Evolutionary conservation across 1,284 basidiomycete species (phyloP).

Genomic region (Tremellales sp.): DNA sequence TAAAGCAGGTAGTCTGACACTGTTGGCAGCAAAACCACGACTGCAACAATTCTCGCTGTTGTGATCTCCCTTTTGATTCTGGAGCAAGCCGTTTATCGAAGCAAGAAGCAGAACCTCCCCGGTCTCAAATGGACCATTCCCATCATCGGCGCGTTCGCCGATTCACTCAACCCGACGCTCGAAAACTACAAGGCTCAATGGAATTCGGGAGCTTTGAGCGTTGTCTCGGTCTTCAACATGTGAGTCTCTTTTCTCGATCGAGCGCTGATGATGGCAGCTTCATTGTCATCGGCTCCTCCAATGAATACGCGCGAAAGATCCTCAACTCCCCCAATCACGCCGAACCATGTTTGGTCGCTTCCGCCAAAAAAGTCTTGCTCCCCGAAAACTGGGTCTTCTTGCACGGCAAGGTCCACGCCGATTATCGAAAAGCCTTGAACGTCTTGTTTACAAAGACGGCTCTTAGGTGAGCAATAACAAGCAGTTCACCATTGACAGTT

Average conservation of each 20-base stretch:
- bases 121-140: conserved; percentile 89
- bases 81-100: conserved; percentile 73
- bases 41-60: conserved; percentile 41
- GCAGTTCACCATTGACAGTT: conserved; percentile 11
- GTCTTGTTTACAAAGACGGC: conserved; percentile 91
- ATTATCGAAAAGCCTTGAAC: conserved; percentile 90
- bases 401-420: conserved; percentile 87
- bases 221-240: conserved; percentile 94
- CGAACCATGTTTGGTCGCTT: conserved; percentile 90
- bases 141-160: conserved; percentile 86
- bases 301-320: conserved; percentile 85
- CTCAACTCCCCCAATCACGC: conserved; percentile 84
- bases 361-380: conserved; percentile 82
- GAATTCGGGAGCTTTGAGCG: conserved; percentile 77
- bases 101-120: conserved; percentile 81
- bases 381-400: conserved; percentile 98
- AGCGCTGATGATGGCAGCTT: no score
- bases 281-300: conserved; percentile 92
- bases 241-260: conserved; percentile 48
- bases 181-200: conserved; percentile 86
- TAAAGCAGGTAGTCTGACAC: neutral
- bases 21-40: conserved; percentile 38
- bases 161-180: conserved; percentile 81
- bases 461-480: conserved; percentile 59
- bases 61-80: conserved; percentile 46